Evolutionary conservation across 768 basidiomycete species (phyloP), one percentile per base, ranked within the genome.

Genomic region (Phlegmacium glaucopus): DNA sequence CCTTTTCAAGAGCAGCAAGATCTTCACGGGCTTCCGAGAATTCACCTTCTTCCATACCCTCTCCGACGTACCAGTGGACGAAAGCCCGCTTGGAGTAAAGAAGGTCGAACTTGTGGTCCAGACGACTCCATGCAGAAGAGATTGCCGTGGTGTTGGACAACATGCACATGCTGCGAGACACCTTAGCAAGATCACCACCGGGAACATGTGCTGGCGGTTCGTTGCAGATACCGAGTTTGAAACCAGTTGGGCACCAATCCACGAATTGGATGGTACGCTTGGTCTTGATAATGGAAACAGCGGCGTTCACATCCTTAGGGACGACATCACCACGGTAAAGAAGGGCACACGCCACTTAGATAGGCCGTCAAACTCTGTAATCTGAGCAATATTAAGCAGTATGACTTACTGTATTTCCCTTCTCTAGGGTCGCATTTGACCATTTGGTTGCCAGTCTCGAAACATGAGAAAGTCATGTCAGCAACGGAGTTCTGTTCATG

Each of bases 41-140:
- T 72, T 98, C 95, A 69, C 95, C 95, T 77, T 98, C 95, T 66
- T 97, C 95, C 95, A 98, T 97, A 76, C 95, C 95, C 72, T 98
- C 94, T 64, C 94, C 94, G 53, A 96, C 94, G 62, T 94, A 95
- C 93, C 92, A 89, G 67, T 90, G 87, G 18, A 89, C 86, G 54
- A 91, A 91, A 40, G 90, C 90, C 67, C 90, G 89, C 69, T 91
- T 96, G 52, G 94, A 94, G 77, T 95, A 98, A 70, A 98, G 83
- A 58, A 98, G 81, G 65, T 98, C 95, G 69, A 98, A 98, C 71
- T 98, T 98, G 77, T 95, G 87, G 72, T 98, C 95, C 36, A 71
- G 81, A 58, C 94, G 89, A 56, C 81, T 82, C 95, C 95, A 98
- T 4, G 95, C 95, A 49, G 86, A 79, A 47, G 93, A 93, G 68